phyloP scores from a whole-genome alignment of 352 stramenopile species.

The Phytophthora pseudosyringae region DNA sequence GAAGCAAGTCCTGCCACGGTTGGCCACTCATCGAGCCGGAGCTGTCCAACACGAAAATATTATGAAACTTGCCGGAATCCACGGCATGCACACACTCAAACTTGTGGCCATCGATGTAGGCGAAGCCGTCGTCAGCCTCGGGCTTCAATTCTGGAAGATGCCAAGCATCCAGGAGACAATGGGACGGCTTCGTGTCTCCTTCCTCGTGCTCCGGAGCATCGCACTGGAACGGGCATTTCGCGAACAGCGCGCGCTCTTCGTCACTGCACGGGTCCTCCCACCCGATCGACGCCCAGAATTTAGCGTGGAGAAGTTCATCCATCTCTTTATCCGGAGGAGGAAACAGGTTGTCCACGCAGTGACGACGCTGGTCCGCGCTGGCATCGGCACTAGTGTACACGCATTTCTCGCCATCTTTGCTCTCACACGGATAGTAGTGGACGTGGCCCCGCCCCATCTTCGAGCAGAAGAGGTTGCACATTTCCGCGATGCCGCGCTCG shows the following conservation, averaged over 20 bases:
- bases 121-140: slow-evolving; percentile 35
- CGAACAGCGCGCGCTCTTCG: slow-evolving; percentile 36
- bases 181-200: slow-evolving; percentile 22
- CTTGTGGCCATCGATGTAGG: slow-evolving; percentile 37
- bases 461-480: slow-evolving; percentile 51
- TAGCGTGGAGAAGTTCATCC: slow-evolving; percentile 48
- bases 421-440: slow-evolving; percentile 40
- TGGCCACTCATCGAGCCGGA: slow-evolving; percentile 48
- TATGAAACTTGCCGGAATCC: slow-evolving; percentile 36
- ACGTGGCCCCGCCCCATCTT: slow-evolving; percentile 46
- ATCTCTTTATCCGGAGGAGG: slow-evolving; percentile 31
- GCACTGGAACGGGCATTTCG: slow-evolving; percentile 44
- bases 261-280: slow-evolving; percentile 50
- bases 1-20: slow-evolving; percentile 35
- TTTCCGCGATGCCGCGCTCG: slow-evolving; percentile 45
- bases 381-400: slow-evolving; percentile 27
- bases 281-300: slow-evolving; percentile 45
- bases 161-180: slow-evolving; percentile 42
- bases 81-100: slow-evolving; percentile 43
- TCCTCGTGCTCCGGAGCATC: slow-evolving; percentile 42
- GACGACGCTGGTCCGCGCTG: slow-evolving; percentile 35
- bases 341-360: slow-evolving; percentile 35
- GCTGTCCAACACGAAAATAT: slow-evolving; percentile 50
- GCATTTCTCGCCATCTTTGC: slow-evolving; percentile 20
- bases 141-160: slow-evolving; percentile 53